Percentiles rank a stretch among this genome's conserved stretches.
phyloP scores from a whole-genome alignment of 2,329 filamentous ascomycete species.

The Aspergillus brasiliensis region DNA sequence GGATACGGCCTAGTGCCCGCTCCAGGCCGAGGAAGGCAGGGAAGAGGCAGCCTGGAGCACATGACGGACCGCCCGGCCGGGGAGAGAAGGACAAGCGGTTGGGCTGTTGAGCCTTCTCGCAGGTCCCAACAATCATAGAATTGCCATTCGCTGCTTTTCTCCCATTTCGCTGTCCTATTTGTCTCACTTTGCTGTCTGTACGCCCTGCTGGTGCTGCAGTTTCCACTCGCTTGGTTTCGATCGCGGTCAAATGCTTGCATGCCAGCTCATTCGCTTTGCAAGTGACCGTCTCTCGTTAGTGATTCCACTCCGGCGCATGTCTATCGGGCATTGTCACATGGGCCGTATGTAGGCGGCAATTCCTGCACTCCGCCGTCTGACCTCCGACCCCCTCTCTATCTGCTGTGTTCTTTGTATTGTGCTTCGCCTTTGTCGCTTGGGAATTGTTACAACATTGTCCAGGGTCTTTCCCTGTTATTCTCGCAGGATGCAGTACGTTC shows the following conservation, averaged over 20 bases:
- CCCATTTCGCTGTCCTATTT: not conserved
- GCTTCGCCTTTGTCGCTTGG: slow-evolving; percentile 6
- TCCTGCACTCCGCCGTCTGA: slow-evolving; percentile 27
- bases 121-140: slow-evolving; percentile 17
- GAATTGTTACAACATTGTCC: slow-evolving; percentile 10
- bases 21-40: slow-evolving; percentile 7
- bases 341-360: slow-evolving; percentile 36
- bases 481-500: slow-evolving; percentile 88
- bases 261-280: not conserved
- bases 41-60: slow-evolving; percentile 6
- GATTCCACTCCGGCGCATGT: slow-evolving; percentile 18
- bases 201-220: not conserved
- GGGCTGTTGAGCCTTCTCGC: slow-evolving; percentile 20
- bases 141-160: slow-evolving; percentile 2
- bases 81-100: slow-evolving; percentile 14
- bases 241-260: slow-evolving; percentile 6
- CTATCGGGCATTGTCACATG: slow-evolving; percentile 37
- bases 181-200: not conserved
- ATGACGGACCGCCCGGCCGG: slow-evolving; percentile 3
- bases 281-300: slow-evolving; percentile 10
- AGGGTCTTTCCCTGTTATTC: slow-evolving; percentile 21
- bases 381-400: slow-evolving; percentile 21
- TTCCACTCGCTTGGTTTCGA: slow-evolving; percentile 9
- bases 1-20: slow-evolving; percentile 7
- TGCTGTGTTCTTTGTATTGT: slow-evolving; percentile 15